Conservation (phyloP, 2,329 filamentous ascomycete genomes). For the Cordyceps sp. region DNA sequence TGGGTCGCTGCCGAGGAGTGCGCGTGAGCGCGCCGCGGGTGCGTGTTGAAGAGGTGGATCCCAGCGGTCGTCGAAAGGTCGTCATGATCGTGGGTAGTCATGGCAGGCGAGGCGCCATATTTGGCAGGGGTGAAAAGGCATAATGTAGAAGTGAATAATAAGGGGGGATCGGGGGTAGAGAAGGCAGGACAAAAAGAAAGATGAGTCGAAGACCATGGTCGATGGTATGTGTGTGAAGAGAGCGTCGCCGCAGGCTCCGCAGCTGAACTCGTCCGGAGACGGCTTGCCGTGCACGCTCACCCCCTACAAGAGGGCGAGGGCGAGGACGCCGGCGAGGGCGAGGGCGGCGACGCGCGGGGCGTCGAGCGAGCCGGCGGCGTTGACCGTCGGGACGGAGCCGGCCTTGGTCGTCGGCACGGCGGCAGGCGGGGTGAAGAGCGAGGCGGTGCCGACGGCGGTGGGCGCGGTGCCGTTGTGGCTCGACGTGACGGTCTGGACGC, state of each 20-base stretch:
- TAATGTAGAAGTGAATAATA: too few relatives aligned
- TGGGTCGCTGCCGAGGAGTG: too few relatives aligned
- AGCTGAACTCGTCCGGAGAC: background rate
- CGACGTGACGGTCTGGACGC: conserved; percentile 23
- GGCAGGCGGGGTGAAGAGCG: conserved; percentile 8
- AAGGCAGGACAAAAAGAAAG: too few relatives aligned
- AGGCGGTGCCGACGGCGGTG: conserved; percentile 8
- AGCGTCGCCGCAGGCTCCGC: background rate
- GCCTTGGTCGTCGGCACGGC: conserved; percentile 8
- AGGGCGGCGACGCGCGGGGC: conserved; percentile 27
- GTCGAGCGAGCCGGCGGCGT: conserved; percentile 25
- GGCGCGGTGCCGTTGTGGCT: conserved; percentile 18
- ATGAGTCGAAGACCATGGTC: too few relatives aligned
- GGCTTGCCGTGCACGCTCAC: background rate
- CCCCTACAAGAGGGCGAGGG: conserved; percentile 32
- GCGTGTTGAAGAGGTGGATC: too few relatives aligned
- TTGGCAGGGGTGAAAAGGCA: too few relatives aligned
- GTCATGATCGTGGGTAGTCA: too few relatives aligned
- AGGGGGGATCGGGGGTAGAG: too few relatives aligned
- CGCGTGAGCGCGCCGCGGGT: too few relatives aligned
- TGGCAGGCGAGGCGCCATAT: too few relatives aligned
- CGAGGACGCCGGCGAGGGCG: conserved; percentile 32
- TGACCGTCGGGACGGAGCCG: conserved; percentile 16
- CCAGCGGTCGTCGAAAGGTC: too few relatives aligned
- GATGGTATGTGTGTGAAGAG: background rate